Base-by-base conservation (phyloP, 139 green algal genomes). In the Volvox africanus region DNA sequence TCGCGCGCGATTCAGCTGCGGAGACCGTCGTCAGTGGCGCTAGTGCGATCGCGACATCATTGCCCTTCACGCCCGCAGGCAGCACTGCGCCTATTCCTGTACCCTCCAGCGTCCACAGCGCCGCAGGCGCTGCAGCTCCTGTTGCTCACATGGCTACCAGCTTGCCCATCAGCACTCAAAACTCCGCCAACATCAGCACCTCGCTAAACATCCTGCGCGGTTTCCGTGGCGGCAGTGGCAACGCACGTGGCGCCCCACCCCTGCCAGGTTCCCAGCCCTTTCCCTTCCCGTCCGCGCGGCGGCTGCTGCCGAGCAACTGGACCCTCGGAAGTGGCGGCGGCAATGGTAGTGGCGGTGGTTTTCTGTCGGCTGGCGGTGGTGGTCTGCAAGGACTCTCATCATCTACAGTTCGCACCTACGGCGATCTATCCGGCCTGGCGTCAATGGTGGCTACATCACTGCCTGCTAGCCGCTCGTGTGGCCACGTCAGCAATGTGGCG, bases 391-490 rank as follows among this genome's bases (percentile, higher is more conserved):
- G 78, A 9, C 9, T 20, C 18, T 37, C 78, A 2, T 84, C 36
- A 24, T 44, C 78, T 17, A 33, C 3, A 13, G 11, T 65, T 1
- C 78, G 78, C 11, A 62, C 37, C 36, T 62, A 37, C 18, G 37
- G 18, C 3, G 80, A 86, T 1, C 80, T 86, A 24, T 73, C 80
- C 26, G 44, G 32, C 12, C 80, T 86, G 21, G 80, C 50, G 44
- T 20, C 35, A 13, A 81, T 81, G 83, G 83, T 80, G 67, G 67
- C 82, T 11, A 88, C 82, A 22, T 88, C 82, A 14, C 18, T 88
- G 62, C 82, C 82, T 12, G 82, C 62, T 22, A 88, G 82, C 32
- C 61, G 82, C 16, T 18, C 62, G 21, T 18, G 22, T 30, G 55
- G 44, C 17, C 18, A 30, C 20, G n/a, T 61, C 28, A 35, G 9